phyloP scores from a whole-genome alignment of 306 rosid species.

The Myrica gale region DNA sequence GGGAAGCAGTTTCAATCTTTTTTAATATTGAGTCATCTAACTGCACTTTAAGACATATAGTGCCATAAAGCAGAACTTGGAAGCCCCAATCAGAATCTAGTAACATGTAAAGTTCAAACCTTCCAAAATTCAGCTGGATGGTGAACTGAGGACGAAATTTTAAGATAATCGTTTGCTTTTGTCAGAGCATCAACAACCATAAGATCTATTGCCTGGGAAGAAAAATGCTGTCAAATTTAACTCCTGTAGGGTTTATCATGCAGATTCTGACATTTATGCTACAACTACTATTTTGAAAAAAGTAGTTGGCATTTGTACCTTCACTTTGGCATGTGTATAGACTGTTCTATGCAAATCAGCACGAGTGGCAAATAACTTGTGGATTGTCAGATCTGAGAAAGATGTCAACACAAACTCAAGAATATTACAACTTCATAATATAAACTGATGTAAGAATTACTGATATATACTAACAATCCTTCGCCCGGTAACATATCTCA shows the following conservation, averaged over 20 bases:
- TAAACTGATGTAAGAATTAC: constrained; percentile 23
- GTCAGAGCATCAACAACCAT: constrained; percentile 74
- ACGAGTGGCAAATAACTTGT: constrained; percentile 79
- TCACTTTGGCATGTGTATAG: constrained; percentile 85
- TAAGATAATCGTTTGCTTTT: constrained; percentile 59
- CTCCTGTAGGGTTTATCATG: neutral
- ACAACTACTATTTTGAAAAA: constrained; percentile 4
- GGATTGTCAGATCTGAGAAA: constrained; percentile 70
- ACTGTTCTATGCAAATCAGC: constrained; percentile 91
- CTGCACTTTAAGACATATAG: constrained; percentile 43
- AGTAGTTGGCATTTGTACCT: constrained; percentile 42
- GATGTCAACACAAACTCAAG: constrained; percentile 28
- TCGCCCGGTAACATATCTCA: constrained; percentile 82
- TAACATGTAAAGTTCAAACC: constrained; percentile 43
- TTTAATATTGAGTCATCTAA: constrained; percentile 70
- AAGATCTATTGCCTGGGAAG: constrained; percentile 76
- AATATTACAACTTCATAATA: constrained; percentile 19
- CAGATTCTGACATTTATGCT: constrained; percentile 4
- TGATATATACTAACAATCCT: constrained; percentile 61
- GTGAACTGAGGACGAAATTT: constrained; percentile 52
- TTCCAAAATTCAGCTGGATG: constrained; percentile 84
- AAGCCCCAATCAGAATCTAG: constrained; percentile 16
- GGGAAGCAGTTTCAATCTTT: constrained; percentile 55
- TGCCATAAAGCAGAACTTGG: constrained; percentile 17
- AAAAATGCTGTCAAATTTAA: constrained; percentile 13